A percentile compares a stretch with the other conserved stretches of the same genome.
phyloP scores from a whole-genome alignment of 371 early-diverging fungal genomes.

The Mortierella sp. region DNA sequence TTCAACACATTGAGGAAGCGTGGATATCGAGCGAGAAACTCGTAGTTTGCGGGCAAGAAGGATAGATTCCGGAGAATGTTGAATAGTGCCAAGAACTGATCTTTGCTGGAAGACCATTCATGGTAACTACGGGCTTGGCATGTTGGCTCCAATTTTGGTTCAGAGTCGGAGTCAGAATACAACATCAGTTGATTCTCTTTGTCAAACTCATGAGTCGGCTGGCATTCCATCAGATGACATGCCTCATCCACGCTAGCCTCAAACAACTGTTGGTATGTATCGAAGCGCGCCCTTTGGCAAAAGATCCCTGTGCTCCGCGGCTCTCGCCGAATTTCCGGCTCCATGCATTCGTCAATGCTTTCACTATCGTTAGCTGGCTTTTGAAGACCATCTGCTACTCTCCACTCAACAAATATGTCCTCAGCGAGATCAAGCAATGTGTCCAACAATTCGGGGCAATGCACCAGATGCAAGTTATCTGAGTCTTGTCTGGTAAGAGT shows the following conservation, averaged over 20 bases:
- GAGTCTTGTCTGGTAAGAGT: slow-evolving; percentile 61
- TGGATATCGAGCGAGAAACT: slow-evolving; percentile 66
- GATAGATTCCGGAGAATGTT: slow-evolving; percentile 75
- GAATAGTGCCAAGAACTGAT: slow-evolving; percentile 53
- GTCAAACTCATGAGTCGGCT: slow-evolving; percentile 6
- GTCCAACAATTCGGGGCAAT: slow-evolving; percentile 70
- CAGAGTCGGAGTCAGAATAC: background rate
- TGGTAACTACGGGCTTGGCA: background rate
- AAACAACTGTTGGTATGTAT: slow-evolving; percentile 65
- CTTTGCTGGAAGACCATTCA: slow-evolving; percentile 42
- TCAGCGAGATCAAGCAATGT: slow-evolving; percentile 60
- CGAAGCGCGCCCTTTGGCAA: slow-evolving; percentile 19
- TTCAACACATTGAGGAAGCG: slow-evolving; percentile 65
- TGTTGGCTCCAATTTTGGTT: background rate
- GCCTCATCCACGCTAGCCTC: slow-evolving; percentile 60
- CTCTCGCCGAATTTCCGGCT: background rate
- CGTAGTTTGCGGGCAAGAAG: slow-evolving; percentile 71
- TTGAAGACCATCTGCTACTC: slow-evolving; percentile 4
- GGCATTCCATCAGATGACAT: slow-evolving; percentile 45
- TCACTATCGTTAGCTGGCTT: background rate
- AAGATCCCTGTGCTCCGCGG: slow-evolving; percentile 15
- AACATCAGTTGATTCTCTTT: background rate
- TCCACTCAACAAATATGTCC: slow-evolving; percentile 27
- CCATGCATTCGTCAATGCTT: background rate
- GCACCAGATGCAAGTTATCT: slow-evolving; percentile 54